Percentiles rank a stretch among this genome's conserved stretches.
Conservation (phyloP, 495 filamentous ascomycete species). For the Podospora australis region DNA sequence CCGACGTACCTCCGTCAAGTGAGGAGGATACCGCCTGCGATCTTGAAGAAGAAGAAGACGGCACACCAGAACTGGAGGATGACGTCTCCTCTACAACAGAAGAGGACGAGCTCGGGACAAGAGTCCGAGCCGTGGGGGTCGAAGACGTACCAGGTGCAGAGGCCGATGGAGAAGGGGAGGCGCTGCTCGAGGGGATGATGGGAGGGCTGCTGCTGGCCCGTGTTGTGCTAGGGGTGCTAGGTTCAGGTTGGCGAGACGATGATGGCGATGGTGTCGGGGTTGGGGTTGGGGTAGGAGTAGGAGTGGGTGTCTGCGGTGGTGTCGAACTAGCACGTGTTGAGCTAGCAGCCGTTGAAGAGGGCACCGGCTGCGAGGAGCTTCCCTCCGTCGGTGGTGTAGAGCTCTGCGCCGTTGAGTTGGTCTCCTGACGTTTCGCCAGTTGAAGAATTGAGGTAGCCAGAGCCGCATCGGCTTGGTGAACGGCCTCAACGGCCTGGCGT, state of each 20-base stretch:
- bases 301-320: conserved; percentile 7
- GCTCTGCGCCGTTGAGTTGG: conserved; percentile 8
- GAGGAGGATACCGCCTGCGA: conserved; percentile 15
- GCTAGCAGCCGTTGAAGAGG: background rate
- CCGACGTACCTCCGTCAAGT: conserved; percentile 22
- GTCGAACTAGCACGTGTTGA: conserved; percentile 7
- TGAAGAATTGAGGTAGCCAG: conserved; percentile 30
- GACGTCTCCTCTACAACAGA: too few species aligned
- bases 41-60: conserved; percentile 16
- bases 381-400: background rate
- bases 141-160: conserved; percentile 11
- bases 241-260: background rate
- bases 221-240: background rate
- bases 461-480: conserved; percentile 23
- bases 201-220: background rate
- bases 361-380: background rate
- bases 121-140: background rate
- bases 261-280: conserved; percentile 12
- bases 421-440: conserved; percentile 34
- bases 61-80: conserved; percentile 3
- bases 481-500: conserved; percentile 25
- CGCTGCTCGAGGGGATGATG: conserved; percentile 10
- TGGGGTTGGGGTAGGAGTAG: background rate
- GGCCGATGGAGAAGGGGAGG: background rate
- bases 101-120: too few species aligned